A percentile compares a stretch with the other conserved stretches of the same genome.
Conservation (phyloP, 106 monocot genomes). For the Alisma plantagoaquatica region DNA sequence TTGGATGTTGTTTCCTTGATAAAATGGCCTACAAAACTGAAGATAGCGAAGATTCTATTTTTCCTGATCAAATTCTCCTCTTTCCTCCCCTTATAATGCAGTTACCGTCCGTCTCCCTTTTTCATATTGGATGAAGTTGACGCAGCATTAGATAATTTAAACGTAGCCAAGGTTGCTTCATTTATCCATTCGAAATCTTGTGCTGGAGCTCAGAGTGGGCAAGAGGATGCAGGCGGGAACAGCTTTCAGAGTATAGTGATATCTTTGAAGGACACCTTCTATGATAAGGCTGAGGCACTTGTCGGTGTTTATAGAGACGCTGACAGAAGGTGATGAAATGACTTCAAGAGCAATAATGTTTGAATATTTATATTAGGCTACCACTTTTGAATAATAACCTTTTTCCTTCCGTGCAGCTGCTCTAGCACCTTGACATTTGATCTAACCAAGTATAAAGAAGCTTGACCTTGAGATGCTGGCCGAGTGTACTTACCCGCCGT, state of each 20-base stretch:
- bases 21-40: too few relatives aligned
- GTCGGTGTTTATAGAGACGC: constrained; percentile 94
- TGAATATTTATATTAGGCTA: not conserved
- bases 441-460: constrained; percentile 87
- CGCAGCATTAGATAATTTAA: constrained; percentile 93
- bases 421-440: constrained; percentile 90
- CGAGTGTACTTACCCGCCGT: too few relatives aligned
- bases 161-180: constrained; percentile 90
- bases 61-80: not conserved
- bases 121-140: constrained; percentile 99
- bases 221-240: constrained; percentile 39
- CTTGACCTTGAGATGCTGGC: too few relatives aligned
- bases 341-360: too few relatives aligned
- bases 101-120: constrained; percentile 91
- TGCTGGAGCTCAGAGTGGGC: constrained; percentile 19
- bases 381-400: not conserved
- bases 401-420: constrained; percentile 56
- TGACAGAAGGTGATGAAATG: constrained; percentile 45
- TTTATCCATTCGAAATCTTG: constrained; percentile 94
- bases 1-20: too few relatives aligned
- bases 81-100: constrained; percentile 13
- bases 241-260: constrained; percentile 97
- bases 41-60: too few relatives aligned
- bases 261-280: constrained; percentile 95
- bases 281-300: constrained; percentile 94